Evolutionary conservation across 2,329 filamentous ascomycete species (phyloP).

Genomic region (Fusarium sp.): DNA sequence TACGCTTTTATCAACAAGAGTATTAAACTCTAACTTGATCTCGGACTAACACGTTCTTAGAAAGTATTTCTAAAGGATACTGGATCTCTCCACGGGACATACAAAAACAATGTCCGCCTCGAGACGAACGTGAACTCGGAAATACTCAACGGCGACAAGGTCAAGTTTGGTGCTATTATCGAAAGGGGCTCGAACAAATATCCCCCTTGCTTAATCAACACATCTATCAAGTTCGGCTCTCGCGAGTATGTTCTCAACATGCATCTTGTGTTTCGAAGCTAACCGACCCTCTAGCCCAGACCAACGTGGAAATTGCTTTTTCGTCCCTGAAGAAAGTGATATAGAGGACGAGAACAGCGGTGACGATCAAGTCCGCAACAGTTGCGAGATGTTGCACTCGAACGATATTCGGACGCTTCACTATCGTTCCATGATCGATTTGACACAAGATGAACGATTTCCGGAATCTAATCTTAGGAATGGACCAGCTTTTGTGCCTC

Average conservation of each 20-base stretch:
- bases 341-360: conserved; percentile 48
- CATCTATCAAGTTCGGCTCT: conserved; percentile 49
- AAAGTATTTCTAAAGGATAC: conserved; percentile 60
- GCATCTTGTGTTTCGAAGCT: conserved; percentile 8
- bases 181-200: conserved; percentile 53
- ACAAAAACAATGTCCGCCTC: conserved; percentile 54
- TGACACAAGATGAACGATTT: conserved; percentile 42
- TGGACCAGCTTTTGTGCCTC: conserved; percentile 11
- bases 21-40: neutral
- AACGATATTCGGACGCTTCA: conserved; percentile 49
- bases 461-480: conserved; percentile 27
- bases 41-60: conserved; percentile 52
- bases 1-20: conserved; percentile 47
- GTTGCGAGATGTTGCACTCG: conserved; percentile 44
- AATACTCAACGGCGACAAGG: conserved; percentile 48
- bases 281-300: conserved; percentile 43
- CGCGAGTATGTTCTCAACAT: conserved; percentile 36
- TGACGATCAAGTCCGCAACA: conserved; percentile 47
- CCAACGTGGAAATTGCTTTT: conserved; percentile 52
- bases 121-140: conserved; percentile 19
- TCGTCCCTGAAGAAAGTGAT: conserved; percentile 59
- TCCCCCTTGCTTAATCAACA: conserved; percentile 55
- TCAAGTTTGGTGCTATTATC: conserved; percentile 55
- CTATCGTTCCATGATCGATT: conserved; percentile 34
- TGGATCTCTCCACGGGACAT: conserved; percentile 67